These are phyloP conservation scores for Coffea canephora DNA, from an alignment of 257 asterid genomes.

Conservation along the genomic window DNA sequence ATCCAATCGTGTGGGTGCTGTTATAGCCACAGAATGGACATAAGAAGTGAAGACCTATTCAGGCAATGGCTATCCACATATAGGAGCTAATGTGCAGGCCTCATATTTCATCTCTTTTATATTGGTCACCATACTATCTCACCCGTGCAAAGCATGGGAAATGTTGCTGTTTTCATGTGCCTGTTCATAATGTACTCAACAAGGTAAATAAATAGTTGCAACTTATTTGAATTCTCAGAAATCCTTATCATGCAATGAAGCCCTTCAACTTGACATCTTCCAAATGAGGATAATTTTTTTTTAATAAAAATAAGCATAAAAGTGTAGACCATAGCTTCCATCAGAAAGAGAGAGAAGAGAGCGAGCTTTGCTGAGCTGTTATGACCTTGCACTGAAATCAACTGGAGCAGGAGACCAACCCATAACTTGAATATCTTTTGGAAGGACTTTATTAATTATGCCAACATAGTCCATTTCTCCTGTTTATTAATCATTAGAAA, in stretches of 20 bases:
- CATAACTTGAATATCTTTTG: constrained; percentile 77
- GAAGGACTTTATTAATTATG: constrained; percentile 72
- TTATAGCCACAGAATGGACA: not conserved
- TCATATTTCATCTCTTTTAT: not conserved
- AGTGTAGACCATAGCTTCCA: not conserved
- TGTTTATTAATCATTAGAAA: constrained; percentile 27
- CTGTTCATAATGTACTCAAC: not conserved
- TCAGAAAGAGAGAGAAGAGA: too few species aligned
- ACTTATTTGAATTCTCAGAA: not conserved
- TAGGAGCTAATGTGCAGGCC: not conserved
- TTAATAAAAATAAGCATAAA: not conserved
- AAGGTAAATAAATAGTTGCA: not conserved
- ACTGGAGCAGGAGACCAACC: constrained; percentile 93
- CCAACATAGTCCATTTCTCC: constrained; percentile 80
- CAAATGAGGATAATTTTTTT: not conserved
- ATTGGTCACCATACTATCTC: not conserved
- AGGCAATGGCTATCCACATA: not conserved
- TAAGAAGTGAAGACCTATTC: not conserved
- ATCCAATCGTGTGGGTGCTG: not conserved
- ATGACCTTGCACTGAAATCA: constrained; percentile 85
- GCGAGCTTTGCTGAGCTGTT: not conserved
- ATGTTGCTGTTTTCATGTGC: not conserved
- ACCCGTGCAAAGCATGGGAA: not conserved
- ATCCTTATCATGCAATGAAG: not conserved
- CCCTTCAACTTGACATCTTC: constrained; percentile 3